Base-by-base conservation (phyloP, 768 basidiomycete species). In the Leccinum imitatum region DNA sequence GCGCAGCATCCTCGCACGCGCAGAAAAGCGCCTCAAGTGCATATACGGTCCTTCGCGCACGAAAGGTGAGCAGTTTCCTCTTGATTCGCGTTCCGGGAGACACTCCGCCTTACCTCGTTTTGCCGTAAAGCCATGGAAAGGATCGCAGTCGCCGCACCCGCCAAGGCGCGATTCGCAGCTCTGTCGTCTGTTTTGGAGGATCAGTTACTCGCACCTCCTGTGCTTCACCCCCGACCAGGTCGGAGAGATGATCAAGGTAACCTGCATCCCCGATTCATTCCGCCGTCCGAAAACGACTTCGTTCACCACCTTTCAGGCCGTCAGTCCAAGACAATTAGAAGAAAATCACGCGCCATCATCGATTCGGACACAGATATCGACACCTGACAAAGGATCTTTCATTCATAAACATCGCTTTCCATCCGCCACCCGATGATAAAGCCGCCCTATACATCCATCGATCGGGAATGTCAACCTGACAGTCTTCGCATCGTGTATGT, bases 11-110 rank as follows among this genome's bases (percentile, higher is more conserved):
- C 30, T 78, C 11, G 56, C 63, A 55, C 68, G 67, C 30, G 66
- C 74, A 1, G 50, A 69, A 61, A 51, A 60, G 31, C 75, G 77
- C 8, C 63, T 77, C 23, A 60, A 69, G 61, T 58, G 62, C 14
- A 60, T 76, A 54, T 77, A 76, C 51, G 71, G 68, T 7, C 54
- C 60, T 15, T 68, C 63, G 17, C 41, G 63, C 39, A 44, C 59
- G 6, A 64, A 65, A 48, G 65, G 73, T 62, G 39, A 51, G 62
- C 27, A 25, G 3, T 19, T 21, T 13, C 14, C 33, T 14, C 15
- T 46, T 46, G 37, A 33, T 52, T 53, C 14, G 25, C 41, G 19
- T 35, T 17, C 25, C 19, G 4, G 6, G 46, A 15, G 41, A 44
- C n/a, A 31, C n/a, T 14, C 44, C 37, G 30, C 51, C 57, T 66